Evolutionary conservation across 192 early-diverging fungal genomes (phyloP), one percentile per base, ranked within the genome.

Genomic region (Coemansia sp.): DNA sequence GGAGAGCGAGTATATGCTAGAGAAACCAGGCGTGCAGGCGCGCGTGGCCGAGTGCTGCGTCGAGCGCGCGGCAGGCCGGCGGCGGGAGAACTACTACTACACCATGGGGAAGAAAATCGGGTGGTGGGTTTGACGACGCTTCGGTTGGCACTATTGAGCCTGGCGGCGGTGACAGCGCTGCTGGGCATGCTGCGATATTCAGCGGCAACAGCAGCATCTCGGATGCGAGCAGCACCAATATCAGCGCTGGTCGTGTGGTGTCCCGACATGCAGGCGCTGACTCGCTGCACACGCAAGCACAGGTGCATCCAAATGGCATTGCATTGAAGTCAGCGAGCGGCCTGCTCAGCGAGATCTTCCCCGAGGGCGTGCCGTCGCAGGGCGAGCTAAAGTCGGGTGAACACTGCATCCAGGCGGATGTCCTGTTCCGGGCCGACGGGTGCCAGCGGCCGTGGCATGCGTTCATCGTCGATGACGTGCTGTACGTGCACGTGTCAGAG

Each of bases 61-160:
- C n/a, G 65, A 75, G 69, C 65, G 79, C 21, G 48, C 79, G 4
- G 56, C 68, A 40, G 64, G 50, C 24, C 58, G 67, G 40, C 51
- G 65, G 50, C 72, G 66, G 18, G 80, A 81, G 47, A 69, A 65
- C 63, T 81, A 73, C 60, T 81, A 69, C 60, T 76, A 49, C 63
- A 71, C 66, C 60, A 62, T 69, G 80, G 80, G 80, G 23, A 81
- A 77, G 71, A 73, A 81, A 69, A 23, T 56, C 31, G 80, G 80
- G 80, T 81, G 80, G 80, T 81, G 67, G 64, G 67, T 81, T 81
- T 81, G 80, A 81, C 73, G 63, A 7, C 58, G n/a, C 77, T 56
- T 73, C 56, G 50, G 30, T 1, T 18, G 24, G 22, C 23, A 25
- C n/a, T 11, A 46, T 16, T 6, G 77, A 65, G 61, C 69, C 62